Percentiles rank a stretch among this genome's conserved stretches.
Conservation (phyloP, 1,284 basidiomycete species). For the Phellinidium pouzarii region DNA sequence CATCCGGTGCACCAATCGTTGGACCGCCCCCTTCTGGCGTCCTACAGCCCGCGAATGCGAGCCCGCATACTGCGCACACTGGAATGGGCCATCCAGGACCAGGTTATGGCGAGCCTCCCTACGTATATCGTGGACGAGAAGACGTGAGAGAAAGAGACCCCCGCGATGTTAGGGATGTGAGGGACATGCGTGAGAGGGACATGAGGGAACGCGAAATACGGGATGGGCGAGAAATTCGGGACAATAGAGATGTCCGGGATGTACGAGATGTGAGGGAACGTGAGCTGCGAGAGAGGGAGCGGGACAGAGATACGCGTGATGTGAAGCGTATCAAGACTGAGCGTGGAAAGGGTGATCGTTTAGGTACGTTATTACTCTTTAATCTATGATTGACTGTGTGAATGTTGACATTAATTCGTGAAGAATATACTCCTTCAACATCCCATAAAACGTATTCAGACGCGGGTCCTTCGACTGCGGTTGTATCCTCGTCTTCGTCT, state of each 20-base stretch:
- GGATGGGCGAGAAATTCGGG: not conserved
- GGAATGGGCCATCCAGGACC: constrained; percentile 14
- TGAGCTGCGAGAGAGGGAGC: constrained; percentile 4
- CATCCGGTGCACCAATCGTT: constrained; percentile 13
- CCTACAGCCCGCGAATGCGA: constrained; percentile 21
- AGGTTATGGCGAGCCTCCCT: constrained; percentile 21
- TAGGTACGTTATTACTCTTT: constrained; percentile 25
- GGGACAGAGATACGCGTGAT: constrained; percentile 9
- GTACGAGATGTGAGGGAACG: constrained; percentile 5
- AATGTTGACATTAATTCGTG: not conserved
- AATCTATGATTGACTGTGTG: not conserved
- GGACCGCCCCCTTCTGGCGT: constrained; percentile 24
- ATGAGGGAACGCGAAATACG: constrained; percentile 21
- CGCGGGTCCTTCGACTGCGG: constrained; percentile 20
- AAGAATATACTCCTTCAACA: constrained; percentile 11
- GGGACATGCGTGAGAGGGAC: constrained; percentile 19
- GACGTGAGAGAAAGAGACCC: constrained; percentile 19
- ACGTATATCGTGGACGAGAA: constrained; percentile 22
- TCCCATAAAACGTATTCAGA: constrained; percentile 13
- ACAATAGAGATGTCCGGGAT: constrained; percentile 3
- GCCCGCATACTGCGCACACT: constrained; percentile 17
- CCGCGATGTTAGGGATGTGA: constrained; percentile 14
- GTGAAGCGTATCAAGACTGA: constrained; percentile 33
- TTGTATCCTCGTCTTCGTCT: constrained; percentile 21
- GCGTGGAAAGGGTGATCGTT: constrained; percentile 34